Base-by-base conservation (phyloP, 768 basidiomycete species). In the Inosperma sp. region DNA sequence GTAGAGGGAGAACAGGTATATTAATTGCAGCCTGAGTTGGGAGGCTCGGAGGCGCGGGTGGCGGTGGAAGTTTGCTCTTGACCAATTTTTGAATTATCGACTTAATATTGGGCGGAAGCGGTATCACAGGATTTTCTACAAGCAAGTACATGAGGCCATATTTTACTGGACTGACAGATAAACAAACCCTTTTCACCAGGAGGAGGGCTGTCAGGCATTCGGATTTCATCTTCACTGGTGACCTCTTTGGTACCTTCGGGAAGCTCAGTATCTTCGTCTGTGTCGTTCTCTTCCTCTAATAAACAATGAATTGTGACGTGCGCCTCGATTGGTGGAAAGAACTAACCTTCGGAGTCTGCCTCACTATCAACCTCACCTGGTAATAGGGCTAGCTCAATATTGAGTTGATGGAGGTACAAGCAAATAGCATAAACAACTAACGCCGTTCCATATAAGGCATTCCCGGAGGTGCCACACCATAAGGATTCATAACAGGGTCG, bases 361-460 rank as follows among this genome's bases (percentile, higher is more conserved):
- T 84, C 84, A 52, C 77, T 82, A 54, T 80, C 78, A 25, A 77
- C 69, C 62, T 89, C 87, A 21, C 79, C 83, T 9, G 80, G 78
- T 25, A 73, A 65, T 3, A 82, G 69, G 25, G 84, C 86, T 88
- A 56, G 3, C 34, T 25, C 29, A 17, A 31, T 51, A 56, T 21
- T 23, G 27, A n/a, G 48, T 36, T 54, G 23, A 51, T 19, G 16
- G 54, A 19, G 7, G 22, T 17, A 7, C 49, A 31, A 13, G 35
- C 13, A 25, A 30, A 33, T 21, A 35, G 33, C 12, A 30, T 52
- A 43, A 19, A 39, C n/a, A n/a, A 73, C 87, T 69, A 59, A 94
- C 93, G 79, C 70, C 86, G 70, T 65, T 97, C 91, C 51, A 80
- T 71, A 67, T 96, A 97, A n/a, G 90, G 92, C 93, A 96, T 91